phyloP scores from a whole-genome alignment of 2,329 filamentous ascomycete species.

The Phialophora verrucosa region DNA sequence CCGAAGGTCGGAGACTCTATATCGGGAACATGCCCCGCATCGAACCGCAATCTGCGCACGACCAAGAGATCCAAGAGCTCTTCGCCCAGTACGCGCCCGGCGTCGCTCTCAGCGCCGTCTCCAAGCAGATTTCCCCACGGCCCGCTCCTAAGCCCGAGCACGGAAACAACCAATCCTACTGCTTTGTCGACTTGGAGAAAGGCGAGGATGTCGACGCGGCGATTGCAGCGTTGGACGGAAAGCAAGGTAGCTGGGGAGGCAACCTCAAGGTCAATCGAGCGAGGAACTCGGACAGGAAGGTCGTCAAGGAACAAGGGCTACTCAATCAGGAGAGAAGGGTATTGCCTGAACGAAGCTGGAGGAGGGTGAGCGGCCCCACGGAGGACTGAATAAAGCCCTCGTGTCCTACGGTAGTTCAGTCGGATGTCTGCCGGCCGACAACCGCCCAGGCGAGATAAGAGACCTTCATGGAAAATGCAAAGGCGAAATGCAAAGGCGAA shows the following conservation, averaged over 20 bases:
- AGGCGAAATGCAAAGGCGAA: too few species aligned
- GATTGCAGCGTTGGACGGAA: conserved; percentile 52
- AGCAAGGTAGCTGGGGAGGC: conserved; percentile 49
- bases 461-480: not conserved
- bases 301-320: conserved; percentile 33
- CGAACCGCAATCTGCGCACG: conserved; percentile 49
- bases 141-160: conserved; percentile 57
- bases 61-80: conserved; percentile 51
- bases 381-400: not conserved
- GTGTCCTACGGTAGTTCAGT: not conserved
- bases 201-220: conserved; percentile 61
- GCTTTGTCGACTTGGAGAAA: conserved; percentile 68
- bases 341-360: conserved; percentile 15
- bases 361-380: not conserved
- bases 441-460: not conserved
- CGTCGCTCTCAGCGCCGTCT: conserved; percentile 54
- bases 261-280: conserved; percentile 49
- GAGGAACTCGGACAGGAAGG: conserved; percentile 37
- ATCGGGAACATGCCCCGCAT: conserved; percentile 56
- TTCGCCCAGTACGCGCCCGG: conserved; percentile 46
- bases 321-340: conserved; percentile 13
- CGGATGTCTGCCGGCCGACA: not conserved
- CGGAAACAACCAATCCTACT: conserved; percentile 65
- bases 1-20: conserved; percentile 52
- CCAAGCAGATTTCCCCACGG: conserved; percentile 64